Evolutionary conservation across 345 rosid species (phyloP).

Genomic region (Erucastrum elatum): DNA sequence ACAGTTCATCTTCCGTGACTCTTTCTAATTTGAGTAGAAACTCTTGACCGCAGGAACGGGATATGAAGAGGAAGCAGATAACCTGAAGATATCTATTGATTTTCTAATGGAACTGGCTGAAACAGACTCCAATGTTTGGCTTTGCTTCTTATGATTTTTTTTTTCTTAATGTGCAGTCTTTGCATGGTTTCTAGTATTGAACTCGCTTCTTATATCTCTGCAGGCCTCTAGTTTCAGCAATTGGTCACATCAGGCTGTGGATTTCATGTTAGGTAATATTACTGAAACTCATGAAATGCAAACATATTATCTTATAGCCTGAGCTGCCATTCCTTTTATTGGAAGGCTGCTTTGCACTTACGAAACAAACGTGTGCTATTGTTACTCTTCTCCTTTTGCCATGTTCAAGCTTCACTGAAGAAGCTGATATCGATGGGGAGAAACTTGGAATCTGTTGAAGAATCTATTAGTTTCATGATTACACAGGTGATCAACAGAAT

Average conservation of each 20-base stretch:
- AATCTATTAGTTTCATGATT: constrained; percentile 55
- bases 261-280: constrained; percentile 71
- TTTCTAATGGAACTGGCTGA: constrained; percentile 74
- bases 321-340: not conserved
- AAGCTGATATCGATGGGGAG: constrained; percentile 52
- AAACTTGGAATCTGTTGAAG: constrained; percentile 57
- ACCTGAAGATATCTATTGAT: constrained; percentile 70
- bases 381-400: constrained; percentile 19
- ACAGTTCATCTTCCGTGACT: not conserved
- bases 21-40: not conserved
- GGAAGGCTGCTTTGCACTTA: not conserved
- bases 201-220: constrained; percentile 18
- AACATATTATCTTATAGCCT: not conserved
- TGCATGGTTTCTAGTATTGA: not conserved
- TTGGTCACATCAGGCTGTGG: constrained; percentile 94
- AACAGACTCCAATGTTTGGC: constrained; percentile 49
- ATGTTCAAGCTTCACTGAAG: constrained; percentile 56
- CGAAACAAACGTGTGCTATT: not conserved
- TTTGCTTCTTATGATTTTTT: constrained; percentile 5
- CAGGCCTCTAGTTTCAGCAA: constrained; percentile 66
- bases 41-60: constrained; percentile 51
- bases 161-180: constrained; percentile 9
- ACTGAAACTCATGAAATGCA: not conserved
- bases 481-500: constrained; percentile 59
- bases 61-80: constrained; percentile 61